These are phyloP conservation scores for Camelina neglecta DNA, from an alignment of 345 rosid species.

Conservation along the genomic window DNA sequence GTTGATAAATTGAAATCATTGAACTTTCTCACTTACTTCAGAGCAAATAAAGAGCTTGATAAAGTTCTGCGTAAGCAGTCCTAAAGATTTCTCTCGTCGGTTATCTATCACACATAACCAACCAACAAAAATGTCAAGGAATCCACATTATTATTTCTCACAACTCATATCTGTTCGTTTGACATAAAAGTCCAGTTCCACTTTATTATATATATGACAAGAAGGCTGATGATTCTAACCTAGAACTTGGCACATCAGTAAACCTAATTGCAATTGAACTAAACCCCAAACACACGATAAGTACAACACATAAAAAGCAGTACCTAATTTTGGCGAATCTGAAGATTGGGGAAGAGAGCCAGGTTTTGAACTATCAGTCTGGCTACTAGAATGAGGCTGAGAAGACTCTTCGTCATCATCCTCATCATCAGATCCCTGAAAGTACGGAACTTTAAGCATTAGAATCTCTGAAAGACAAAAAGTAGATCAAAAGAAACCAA, in stretches of 20 bases:
- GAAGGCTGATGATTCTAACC: not conserved
- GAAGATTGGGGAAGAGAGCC: conserved; percentile 53
- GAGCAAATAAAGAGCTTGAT: conserved; percentile 85
- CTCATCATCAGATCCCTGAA: conserved; percentile 61
- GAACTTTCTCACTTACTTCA: conserved; percentile 55
- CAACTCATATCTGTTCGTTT: conserved; percentile 4
- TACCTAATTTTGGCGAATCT: conserved; percentile 38
- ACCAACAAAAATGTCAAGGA: conserved; percentile 8
- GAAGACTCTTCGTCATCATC: conserved; percentile 67
- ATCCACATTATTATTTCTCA: not conserved
- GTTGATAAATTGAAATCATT: not conserved
- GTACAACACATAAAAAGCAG: not conserved
- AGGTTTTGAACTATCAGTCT: conserved; percentile 55
- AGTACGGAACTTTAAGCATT: not conserved
- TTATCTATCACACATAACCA: conserved; percentile 54
- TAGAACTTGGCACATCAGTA: not conserved
- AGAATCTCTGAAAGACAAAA: not conserved
- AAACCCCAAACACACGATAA: conserved; percentile 5
- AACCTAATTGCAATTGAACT: not conserved
- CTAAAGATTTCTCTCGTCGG: conserved; percentile 85
- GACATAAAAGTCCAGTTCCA: not conserved
- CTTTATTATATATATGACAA: not conserved
- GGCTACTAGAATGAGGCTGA: conserved; percentile 67
- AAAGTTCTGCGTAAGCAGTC: conserved; percentile 86
- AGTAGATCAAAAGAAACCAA: not conserved